Percentiles rank a stretch among this genome's conserved stretches.
Evolutionary conservation across 2,329 filamentous ascomycete genomes (phyloP).

Genomic region (Fusarium sp.): DNA sequence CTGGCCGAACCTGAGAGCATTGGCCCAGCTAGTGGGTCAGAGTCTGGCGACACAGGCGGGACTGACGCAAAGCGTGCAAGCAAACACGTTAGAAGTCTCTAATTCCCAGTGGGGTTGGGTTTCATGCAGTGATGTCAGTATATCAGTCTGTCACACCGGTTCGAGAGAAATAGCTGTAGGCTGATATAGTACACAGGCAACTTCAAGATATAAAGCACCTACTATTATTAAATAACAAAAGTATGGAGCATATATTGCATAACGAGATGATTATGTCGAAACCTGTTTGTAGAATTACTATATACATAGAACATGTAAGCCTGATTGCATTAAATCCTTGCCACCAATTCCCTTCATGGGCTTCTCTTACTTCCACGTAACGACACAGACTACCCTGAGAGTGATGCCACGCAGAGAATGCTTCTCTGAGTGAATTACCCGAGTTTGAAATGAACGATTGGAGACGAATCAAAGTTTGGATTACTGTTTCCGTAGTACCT

Average conservation of each 20-base stretch:
- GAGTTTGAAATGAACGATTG: not conserved
- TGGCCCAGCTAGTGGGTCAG: fast-evolving
- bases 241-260: not conserved
- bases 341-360: too few relatives aligned
- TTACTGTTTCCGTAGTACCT: not conserved
- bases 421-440: not conserved
- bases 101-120: not conserved
- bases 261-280: too few relatives aligned
- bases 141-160: too few relatives aligned
- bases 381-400: not conserved
- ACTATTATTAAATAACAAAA: not conserved
- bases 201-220: not conserved
- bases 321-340: not conserved
- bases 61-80: fast-evolving
- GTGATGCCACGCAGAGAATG: not conserved
- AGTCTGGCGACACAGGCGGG: fast-evolving
- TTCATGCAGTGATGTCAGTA: too few relatives aligned
- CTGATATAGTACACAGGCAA: too few relatives aligned
- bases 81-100: not conserved
- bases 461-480: fast-evolving
- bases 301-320: not conserved
- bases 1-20: fast-evolving
- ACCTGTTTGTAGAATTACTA: not conserved
- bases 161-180: too few relatives aligned
- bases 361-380: not conserved